Evolutionary conservation across 83 land plant genomes (phyloP), one percentile per base, ranked within the genome.

Genomic region (Picea mariana): DNA sequence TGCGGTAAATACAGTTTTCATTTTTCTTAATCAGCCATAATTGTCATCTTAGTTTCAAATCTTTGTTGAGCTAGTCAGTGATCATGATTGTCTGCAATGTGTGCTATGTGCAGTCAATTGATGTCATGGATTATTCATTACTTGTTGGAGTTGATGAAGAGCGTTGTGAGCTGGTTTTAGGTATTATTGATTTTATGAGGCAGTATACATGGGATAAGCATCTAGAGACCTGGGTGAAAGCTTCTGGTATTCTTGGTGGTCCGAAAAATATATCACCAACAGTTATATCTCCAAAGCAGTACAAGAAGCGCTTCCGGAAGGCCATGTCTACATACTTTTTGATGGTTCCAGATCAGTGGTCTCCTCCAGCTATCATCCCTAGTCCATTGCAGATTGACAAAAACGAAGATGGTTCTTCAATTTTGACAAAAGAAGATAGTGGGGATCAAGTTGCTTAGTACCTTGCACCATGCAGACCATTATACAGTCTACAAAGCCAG

Each of bases 201-300:
- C 99, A 98, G 83, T 98, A 98, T 61, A 98, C 99, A 1, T 98
- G 99, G 99, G 99, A 98, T 81, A 98, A 98, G 89, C 97, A 98
- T 75, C 84, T 98, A 8, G 99, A 98, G 82, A 93, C 99, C 13
- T 96, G 97, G 99, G 99, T 94, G 9, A 98, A 98, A 81, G 91
- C 97, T 2, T 96, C 99, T 7, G 95, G 98, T 55, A 93, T 98
- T 76, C 90, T 98, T 44, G 96, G 99, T 23, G 99, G 98, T 11
- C 97, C 98, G 15, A 98, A 89, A 75, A 84, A 96, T 82, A 87
- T 90, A 21, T 72, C 95, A 58, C 98, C 98, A 21, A 96, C 98
- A 3, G 95, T 96, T 17, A 87, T 96, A 52, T 92, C 97, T 40
- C 97, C 98, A 2, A 86, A 88, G 62, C 90, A 92, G 68, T 96